phyloP scores from a whole-genome alignment of 495 filamentous ascomycete genomes.

The Cudoniella acicularis region DNA sequence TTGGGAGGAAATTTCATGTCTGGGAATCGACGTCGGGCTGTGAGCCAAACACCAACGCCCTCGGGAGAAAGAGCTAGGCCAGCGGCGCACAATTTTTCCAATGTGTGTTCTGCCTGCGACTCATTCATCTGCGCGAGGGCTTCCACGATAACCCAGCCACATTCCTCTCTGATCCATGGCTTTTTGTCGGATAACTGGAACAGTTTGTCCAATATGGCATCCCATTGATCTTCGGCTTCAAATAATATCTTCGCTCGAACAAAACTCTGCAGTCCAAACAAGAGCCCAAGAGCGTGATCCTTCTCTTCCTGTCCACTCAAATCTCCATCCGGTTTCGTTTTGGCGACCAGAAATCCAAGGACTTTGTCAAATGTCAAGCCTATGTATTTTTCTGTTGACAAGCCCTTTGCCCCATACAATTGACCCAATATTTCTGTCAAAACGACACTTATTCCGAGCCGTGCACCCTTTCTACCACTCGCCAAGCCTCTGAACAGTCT shows the following conservation, averaged over 20 bases:
- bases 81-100: slow-evolving; percentile 57
- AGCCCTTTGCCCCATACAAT: slow-evolving; percentile 46
- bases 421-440: slow-evolving; percentile 75
- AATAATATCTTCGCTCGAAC: slow-evolving; percentile 74
- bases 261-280: slow-evolving; percentile 85
- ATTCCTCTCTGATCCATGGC: slow-evolving; percentile 85
- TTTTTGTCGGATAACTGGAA: slow-evolving; percentile 61
- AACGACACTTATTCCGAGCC: slow-evolving; percentile 87
- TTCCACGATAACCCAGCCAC: slow-evolving; percentile 66
- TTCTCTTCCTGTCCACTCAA: slow-evolving; percentile 76
- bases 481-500: slow-evolving; percentile 84
- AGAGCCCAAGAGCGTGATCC: slow-evolving; percentile 76
- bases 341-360: slow-evolving; percentile 62
- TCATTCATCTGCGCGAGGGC: slow-evolving; percentile 45
- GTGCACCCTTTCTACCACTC: slow-evolving; percentile 83
- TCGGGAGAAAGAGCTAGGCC: slow-evolving; percentile 75
- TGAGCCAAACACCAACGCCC: slow-evolving; percentile 85
- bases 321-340: slow-evolving; percentile 61
- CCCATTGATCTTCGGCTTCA: slow-evolving; percentile 54
- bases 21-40: slow-evolving; percentile 59
- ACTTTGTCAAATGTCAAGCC: slow-evolving; percentile 51
- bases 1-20: slow-evolving; percentile 58
- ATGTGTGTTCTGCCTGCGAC: slow-evolving; percentile 52
- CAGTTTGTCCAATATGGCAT: slow-evolving; percentile 54
- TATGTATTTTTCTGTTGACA: slow-evolving; percentile 39